Base-by-base conservation (phyloP, 2,329 filamentous ascomycete genomes). In the Stemphylium lycopersici region DNA sequence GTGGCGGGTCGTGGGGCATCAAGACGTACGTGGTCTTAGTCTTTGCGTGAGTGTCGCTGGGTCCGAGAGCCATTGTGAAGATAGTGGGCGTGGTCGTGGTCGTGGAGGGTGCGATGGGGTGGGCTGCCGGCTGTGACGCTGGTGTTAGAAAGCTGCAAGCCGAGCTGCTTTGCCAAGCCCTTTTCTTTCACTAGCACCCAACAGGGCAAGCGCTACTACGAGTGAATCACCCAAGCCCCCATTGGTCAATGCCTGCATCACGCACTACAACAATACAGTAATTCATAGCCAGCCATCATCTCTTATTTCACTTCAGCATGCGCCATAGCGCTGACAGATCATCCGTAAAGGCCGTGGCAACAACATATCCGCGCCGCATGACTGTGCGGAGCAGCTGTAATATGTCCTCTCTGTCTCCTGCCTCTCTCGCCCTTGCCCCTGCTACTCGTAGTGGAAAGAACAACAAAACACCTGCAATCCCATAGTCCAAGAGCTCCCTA, bases 11-110 rank as follows among this genome's bases (percentile, higher is more conserved):
- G 55, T 33, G 48, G 18, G 54, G 41, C 18, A 45, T 18, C 49
- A 36, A 33, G 53, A 69, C 69, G 59, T 70, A 71, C 69, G 64
- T 66, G 57, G 56, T 54, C 61, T 71, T 71, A 56, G 54, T 44
- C 57, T 60, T 65, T 42, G 67, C 65, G 53, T 61, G 59, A 45
- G 62, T 63, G 56, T 65, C 55, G 49, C 60, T 59, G 45, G 64
- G 63, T 57, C 68, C 69, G 61, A 67, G 65, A 59, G 68, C 69
- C 69, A 71, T 71, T 67, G 66, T 68, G 56, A 50, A 51, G 48
- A 45, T 61, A 49, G 46, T 55, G 55, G 51, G 34, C 51, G 56
- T 53, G 54, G 55, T 46, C 50, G 50, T 55, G 31, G 58, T 40
- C 42, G 42, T 45, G 42, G 6, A 24, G 22, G 55, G 55, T 56